phyloP scores from a whole-genome alignment of 164 flowering plant species.

The Berberis vulgaris region DNA sequence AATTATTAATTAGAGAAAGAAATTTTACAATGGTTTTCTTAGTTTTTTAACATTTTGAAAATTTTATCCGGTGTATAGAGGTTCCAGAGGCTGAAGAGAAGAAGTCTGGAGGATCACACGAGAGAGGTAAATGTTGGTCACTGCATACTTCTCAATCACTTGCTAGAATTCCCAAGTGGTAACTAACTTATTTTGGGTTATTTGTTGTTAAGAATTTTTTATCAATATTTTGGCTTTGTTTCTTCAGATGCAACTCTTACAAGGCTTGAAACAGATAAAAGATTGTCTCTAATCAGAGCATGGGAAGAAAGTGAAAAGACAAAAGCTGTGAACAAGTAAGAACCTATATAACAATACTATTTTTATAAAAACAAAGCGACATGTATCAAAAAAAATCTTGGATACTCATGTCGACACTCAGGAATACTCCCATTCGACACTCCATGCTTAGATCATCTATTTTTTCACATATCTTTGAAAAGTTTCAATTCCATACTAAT shows the following conservation, averaged over 20 bases:
- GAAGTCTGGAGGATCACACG: constrained; percentile 43
- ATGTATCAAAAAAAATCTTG: too few relatives aligned
- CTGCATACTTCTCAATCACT: too few relatives aligned
- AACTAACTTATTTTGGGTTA: too few relatives aligned
- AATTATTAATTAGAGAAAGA: too few relatives aligned
- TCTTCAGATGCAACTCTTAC: constrained; percentile 66
- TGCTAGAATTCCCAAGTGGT: too few relatives aligned
- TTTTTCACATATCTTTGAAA: too few relatives aligned
- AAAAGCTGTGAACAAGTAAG: constrained; percentile 84
- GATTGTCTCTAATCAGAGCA: constrained; percentile 64
- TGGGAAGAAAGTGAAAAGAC: constrained; percentile 92
- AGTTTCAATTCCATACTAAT: too few relatives aligned
- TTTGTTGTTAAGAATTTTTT: not conserved
- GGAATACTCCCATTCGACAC: too few relatives aligned
- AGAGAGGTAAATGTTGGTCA: constrained; percentile 44
- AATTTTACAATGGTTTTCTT: not conserved
- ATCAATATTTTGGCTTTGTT: not conserved
- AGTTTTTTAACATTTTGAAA: not conserved
- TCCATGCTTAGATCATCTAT: too few relatives aligned
- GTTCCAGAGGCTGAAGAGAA: constrained; percentile 34
- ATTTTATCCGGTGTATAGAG: constrained; percentile 26
- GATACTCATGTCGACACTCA: too few relatives aligned
- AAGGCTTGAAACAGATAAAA: constrained; percentile 63
- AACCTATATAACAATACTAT: too few relatives aligned
- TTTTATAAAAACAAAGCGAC: too few relatives aligned